These are phyloP conservation scores for Maudiozyma barnettii DNA, from an alignment of 805 yeast species.

Conservation along the genomic window DNA sequence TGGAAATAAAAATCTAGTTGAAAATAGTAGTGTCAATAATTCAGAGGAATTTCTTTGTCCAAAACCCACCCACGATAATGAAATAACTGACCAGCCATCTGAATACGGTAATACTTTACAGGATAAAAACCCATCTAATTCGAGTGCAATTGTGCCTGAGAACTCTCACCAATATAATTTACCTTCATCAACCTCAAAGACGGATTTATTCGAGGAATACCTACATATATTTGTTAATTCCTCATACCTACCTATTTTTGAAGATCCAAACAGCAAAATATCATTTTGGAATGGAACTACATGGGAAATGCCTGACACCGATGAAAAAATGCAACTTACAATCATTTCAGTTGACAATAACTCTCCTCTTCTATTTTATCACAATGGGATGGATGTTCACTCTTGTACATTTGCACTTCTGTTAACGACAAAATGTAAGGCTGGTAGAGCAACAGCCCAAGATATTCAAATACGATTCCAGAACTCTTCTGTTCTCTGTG, in stretches of 20 bases:
- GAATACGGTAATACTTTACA: too few relatives aligned
- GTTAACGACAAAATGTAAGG: constrained; percentile 14
- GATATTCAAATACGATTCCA: constrained; percentile 21
- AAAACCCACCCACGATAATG: too few relatives aligned
- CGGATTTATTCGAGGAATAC: background rate
- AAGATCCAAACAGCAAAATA: background rate
- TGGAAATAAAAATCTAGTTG: too few relatives aligned
- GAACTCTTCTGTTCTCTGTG: background rate
- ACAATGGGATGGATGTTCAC: constrained; percentile 5
- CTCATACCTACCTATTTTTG: background rate
- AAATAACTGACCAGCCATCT: too few relatives aligned
- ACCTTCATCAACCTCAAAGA: background rate
- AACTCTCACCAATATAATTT: too few relatives aligned
- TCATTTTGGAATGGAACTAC: constrained; percentile 13
- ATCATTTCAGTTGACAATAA: constrained; percentile 1
- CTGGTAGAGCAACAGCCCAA: constrained; percentile 19
- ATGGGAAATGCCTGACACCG: constrained; percentile 12
- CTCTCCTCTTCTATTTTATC: constrained; percentile 8
- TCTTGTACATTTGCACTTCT: constrained; percentile 9
- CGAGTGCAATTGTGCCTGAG: too few relatives aligned
- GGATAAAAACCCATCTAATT: too few relatives aligned
- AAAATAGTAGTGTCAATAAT: too few relatives aligned
- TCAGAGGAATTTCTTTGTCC: too few relatives aligned
- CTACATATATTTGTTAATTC: background rate
- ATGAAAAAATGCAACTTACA: constrained; percentile 4